Percentiles rank a stretch among this genome's conserved stretches.
These are phyloP conservation scores for Passalora sequoiae DNA, from an alignment of 2,329 filamentous ascomycete species.

Conservation along the genomic window DNA sequence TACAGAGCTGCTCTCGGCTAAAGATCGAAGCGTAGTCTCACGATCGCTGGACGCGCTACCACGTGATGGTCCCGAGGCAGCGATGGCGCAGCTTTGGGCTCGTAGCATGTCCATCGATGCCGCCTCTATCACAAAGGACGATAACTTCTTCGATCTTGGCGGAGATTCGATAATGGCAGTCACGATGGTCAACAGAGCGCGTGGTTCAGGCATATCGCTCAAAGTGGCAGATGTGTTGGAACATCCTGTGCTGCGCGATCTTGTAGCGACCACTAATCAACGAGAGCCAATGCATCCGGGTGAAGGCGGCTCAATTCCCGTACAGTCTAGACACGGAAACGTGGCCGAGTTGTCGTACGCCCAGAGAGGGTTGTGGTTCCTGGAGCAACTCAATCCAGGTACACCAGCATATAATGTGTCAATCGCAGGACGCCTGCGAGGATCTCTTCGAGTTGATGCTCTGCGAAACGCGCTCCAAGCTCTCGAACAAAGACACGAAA, in stretches of 20 bases:
- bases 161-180: neutral
- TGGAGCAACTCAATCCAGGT: constrained; percentile 8
- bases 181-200: neutral
- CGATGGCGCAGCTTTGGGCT: neutral
- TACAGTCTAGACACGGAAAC: neutral
- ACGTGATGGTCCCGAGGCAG: neutral
- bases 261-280: neutral
- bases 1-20: neutral
- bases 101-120: neutral
- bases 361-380: constrained; percentile 8
- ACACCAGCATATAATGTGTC: constrained; percentile 6
- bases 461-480: constrained; percentile 6
- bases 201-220: neutral
- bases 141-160: neutral
- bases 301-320: neutral
- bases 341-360: constrained; percentile 6
- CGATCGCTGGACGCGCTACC: neutral
- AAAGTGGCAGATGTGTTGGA: constrained; percentile 5
- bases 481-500: constrained; percentile 8
- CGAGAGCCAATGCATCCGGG: neutral
- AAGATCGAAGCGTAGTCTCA: neutral
- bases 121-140: neutral
- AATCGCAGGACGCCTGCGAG: constrained; percentile 4
- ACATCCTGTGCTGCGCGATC: constrained; percentile 4
- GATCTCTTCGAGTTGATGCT: constrained; percentile 2